Percentiles rank a stretch among this genome's conserved stretches.
phyloP scores from a whole-genome alignment of 768 basidiomycete genomes.

The Sistotremastrum suecicum region DNA sequence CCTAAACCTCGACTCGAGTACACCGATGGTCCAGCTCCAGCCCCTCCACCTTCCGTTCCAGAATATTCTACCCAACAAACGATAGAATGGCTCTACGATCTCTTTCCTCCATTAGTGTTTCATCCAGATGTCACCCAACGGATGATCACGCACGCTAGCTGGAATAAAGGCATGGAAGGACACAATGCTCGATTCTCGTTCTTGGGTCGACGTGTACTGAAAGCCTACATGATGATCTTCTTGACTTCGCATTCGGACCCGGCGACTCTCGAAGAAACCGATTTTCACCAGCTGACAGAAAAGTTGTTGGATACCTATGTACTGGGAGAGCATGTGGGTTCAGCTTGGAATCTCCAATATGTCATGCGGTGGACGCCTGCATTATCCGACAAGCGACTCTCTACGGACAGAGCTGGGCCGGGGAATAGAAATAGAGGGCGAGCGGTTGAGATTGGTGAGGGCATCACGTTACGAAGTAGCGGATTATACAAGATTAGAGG shows the following conservation, averaged over 20 bases:
- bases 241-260: constrained; percentile 35
- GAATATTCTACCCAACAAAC: neutral
- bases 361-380: constrained; percentile 67
- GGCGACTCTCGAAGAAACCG: constrained; percentile 30
- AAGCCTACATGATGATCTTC: constrained; percentile 63
- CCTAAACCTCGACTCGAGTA: no score
- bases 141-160: constrained; percentile 67
- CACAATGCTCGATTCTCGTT: constrained; percentile 65
- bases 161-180: constrained; percentile 45
- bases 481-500: constrained; percentile 72
- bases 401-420: constrained; percentile 1
- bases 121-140: constrained; percentile 56
- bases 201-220: constrained; percentile 64
- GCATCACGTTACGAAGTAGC: constrained; percentile 4
- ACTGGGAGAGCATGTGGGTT: constrained; percentile 61
- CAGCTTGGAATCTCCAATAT: constrained; percentile 59
- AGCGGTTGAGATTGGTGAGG: constrained; percentile 4
- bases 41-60: neutral
- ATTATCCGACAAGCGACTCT: constrained; percentile 23
- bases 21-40: neutral
- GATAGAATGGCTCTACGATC: constrained; percentile 40
- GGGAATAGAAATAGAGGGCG: constrained; percentile 1
- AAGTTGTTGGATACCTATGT: constrained; percentile 54
- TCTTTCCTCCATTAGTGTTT: constrained; percentile 57
- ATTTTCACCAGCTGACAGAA: constrained; percentile 42